A percentile compares a stretch with the other conserved stretches of the same genome.
Conservation (phyloP, 2,329 filamentous ascomycete genomes). For the Westerdykella aurantiaca region DNA sequence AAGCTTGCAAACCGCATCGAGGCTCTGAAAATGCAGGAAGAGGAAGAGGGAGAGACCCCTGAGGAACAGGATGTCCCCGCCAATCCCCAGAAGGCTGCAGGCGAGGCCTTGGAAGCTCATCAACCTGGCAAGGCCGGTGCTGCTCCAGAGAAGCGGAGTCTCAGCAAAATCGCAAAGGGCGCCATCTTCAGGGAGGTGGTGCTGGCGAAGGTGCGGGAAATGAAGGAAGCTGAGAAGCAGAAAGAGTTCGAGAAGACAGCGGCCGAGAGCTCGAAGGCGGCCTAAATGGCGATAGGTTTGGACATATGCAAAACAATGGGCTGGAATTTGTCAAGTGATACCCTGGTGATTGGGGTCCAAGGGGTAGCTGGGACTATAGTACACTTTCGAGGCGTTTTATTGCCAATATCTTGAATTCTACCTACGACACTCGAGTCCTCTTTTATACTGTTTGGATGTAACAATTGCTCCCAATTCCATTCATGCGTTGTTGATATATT, state of each 20-base stretch:
- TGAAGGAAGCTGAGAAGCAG: conserved; percentile 78
- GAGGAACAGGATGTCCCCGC: conserved; percentile 56
- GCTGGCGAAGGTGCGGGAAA: conserved; percentile 84
- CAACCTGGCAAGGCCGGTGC: conserved; percentile 23
- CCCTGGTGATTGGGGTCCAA: no score
- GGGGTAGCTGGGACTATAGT: no score
- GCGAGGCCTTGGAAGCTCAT: conserved; percentile 37
- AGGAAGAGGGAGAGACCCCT: conserved; percentile 68
- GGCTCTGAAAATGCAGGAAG: conserved; percentile 86
- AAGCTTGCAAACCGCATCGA: conserved; percentile 95
- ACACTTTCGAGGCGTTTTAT: no score
- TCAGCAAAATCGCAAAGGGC: conserved; percentile 56
- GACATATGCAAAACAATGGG: no score
- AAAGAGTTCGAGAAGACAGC: conserved; percentile 60
- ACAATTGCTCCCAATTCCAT: no score
- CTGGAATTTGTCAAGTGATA: no score
- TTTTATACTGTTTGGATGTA: no score
- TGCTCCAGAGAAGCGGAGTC: conserved; percentile 35
- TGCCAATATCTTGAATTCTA: no score
- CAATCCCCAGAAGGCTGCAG: conserved; percentile 54
- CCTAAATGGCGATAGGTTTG: background rate
- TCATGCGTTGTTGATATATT: no score
- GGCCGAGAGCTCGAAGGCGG: conserved; percentile 28
- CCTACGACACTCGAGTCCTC: no score
- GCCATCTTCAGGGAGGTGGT: conserved; percentile 93